Conservation (phyloP, 1,139 yeast genomes). For the Suhomyces kunorum region DNA sequence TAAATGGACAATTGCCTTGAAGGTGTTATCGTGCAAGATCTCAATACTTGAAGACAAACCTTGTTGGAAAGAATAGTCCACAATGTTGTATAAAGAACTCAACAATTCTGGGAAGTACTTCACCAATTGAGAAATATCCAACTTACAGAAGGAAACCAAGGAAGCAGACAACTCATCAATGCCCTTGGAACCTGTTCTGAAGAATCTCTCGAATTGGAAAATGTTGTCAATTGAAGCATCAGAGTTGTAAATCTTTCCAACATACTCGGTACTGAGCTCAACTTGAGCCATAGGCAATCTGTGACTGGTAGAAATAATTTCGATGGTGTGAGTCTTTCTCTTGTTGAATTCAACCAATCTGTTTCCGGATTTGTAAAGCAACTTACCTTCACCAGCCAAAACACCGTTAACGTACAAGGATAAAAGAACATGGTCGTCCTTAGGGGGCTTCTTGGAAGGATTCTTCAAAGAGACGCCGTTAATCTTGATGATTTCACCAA, state of each 20-base stretch:
- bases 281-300: conserved; percentile 50
- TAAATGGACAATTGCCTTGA: conserved; percentile 60
- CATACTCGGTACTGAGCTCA: conserved; percentile 63
- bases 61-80: conserved; percentile 30
- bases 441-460: conserved; percentile 33
- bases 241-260: conserved; percentile 68
- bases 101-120: conserved; percentile 57
- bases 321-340: conserved; percentile 37
- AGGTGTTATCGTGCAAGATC: conserved; percentile 40
- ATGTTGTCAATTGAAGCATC: conserved; percentile 60
- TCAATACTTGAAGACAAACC: conserved; percentile 31
- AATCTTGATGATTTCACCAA: conserved; percentile 68
- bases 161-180: conserved; percentile 47
- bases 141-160: conserved; percentile 40
- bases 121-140: conserved; percentile 50
- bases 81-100: conserved; percentile 45
- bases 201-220: conserved; percentile 54
- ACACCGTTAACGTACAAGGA: conserved; percentile 67
- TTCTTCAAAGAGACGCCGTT: conserved; percentile 51
- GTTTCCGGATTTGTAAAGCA: conserved; percentile 44
- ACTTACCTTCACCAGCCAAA: conserved; percentile 56
- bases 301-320: conserved; percentile 36
- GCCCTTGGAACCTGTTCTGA: conserved; percentile 44
- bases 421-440: conserved; percentile 58
- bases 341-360: conserved; percentile 45